phyloP scores from a whole-genome alignment of 2,329 filamentous ascomycete species.

The Kalmusia sp. region DNA sequence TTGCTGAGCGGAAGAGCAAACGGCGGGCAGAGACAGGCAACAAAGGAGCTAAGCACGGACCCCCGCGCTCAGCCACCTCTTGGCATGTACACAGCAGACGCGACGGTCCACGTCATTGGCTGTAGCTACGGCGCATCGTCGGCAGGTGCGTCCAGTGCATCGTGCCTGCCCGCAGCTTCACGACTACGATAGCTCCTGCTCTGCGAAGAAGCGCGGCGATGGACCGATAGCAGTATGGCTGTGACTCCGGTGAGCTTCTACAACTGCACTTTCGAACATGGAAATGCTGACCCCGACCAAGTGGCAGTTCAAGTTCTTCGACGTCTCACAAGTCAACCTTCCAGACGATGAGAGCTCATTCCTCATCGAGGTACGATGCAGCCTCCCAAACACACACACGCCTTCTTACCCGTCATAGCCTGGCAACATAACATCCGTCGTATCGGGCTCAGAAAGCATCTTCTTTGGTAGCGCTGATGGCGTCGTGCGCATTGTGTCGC shows the following conservation, averaged over 20 bases:
- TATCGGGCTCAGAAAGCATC: constrained; percentile 85
- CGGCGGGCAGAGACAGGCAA: constrained; percentile 24
- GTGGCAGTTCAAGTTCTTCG: constrained; percentile 99
- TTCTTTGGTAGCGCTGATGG: constrained; percentile 90
- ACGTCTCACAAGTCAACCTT: constrained; percentile 83
- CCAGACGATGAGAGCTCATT: constrained; percentile 79
- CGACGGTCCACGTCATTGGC: constrained; percentile 11
- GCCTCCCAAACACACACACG: constrained; percentile 6
- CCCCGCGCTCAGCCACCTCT: constrained; percentile 8
- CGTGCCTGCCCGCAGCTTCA: constrained; percentile 25
- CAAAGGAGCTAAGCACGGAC: constrained; percentile 18
- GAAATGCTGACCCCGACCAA: constrained; percentile 50
- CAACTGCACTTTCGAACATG: constrained; percentile 6
- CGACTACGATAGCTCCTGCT: constrained; percentile 32
- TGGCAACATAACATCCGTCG: constrained; percentile 79
- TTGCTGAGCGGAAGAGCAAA: constrained; percentile 15
- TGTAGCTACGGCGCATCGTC: neutral
- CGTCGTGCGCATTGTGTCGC: constrained; percentile 83
- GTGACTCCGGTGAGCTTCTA: constrained; percentile 47
- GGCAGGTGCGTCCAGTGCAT: constrained; percentile 8
- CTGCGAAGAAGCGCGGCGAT: constrained; percentile 21
- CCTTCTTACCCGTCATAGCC: constrained; percentile 48
- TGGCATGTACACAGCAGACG: constrained; percentile 11
- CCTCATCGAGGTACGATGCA: constrained; percentile 74
- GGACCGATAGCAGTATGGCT: constrained; percentile 47